A percentile compares a stretch with the other conserved stretches of the same genome.
These are phyloP conservation scores for Arthrobotrys musiformis DNA, from an alignment of 2,329 filamentous ascomycete genomes.

Conservation along the genomic window DNA sequence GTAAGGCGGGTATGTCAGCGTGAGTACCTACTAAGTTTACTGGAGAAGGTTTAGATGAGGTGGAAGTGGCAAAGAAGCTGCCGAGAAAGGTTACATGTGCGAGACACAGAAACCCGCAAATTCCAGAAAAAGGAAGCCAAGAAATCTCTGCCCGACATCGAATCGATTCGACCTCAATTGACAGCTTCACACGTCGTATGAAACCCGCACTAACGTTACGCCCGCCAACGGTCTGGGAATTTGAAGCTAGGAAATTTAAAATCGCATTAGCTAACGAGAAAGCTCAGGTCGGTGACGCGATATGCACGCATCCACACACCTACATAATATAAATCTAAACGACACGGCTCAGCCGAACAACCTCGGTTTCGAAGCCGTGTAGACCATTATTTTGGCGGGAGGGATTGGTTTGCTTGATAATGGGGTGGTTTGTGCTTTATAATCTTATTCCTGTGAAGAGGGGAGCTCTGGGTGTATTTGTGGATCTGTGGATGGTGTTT, in stretches of 20 bases:
- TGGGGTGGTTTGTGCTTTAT: too few relatives aligned
- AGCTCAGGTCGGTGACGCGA: background rate
- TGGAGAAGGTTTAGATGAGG: background rate
- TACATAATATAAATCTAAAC: too few relatives aligned
- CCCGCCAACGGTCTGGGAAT: background rate
- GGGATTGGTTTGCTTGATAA: too few relatives aligned
- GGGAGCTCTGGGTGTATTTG: too few relatives aligned
- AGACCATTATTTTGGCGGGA: too few relatives aligned
- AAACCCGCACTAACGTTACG: background rate
- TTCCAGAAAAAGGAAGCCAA: slow-evolving; percentile 11
- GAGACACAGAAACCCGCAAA: background rate
- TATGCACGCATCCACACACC: too few relatives aligned
- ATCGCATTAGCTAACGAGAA: background rate
- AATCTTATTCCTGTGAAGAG: too few relatives aligned
- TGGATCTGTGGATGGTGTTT: too few relatives aligned
- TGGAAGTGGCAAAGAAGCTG: background rate
- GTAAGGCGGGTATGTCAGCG: too few relatives aligned
- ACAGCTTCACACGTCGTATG: background rate
- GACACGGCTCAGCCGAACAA: background rate
- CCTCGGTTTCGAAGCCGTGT: too few relatives aligned
- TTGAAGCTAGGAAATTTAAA: background rate
- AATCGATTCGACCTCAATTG: background rate
- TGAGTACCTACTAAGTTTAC: too few relatives aligned
- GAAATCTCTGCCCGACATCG: background rate
- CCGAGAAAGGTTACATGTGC: slow-evolving; percentile 14